Percentiles rank a stretch among this genome's conserved stretches.
These are phyloP conservation scores for Kwoniella shandongensis DNA, from an alignment of 768 basidiomycete species.

Conservation along the genomic window DNA sequence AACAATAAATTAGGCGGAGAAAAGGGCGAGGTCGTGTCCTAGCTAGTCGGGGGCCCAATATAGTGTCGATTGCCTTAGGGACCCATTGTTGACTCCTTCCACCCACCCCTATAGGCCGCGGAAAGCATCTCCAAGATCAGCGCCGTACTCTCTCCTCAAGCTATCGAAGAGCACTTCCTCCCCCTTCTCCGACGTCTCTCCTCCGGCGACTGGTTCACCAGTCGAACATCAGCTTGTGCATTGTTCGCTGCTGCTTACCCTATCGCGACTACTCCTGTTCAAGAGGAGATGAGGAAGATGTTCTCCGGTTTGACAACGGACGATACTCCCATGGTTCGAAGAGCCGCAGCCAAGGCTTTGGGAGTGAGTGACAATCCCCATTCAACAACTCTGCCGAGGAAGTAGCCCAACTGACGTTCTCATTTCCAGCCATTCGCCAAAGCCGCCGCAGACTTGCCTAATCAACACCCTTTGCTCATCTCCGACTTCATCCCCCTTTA, in stretches of 20 bases:
- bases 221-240: conserved; percentile 90
- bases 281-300: conserved; percentile 80
- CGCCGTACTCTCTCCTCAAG: conserved; percentile 68
- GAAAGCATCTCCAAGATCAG: conserved; percentile 93
- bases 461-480: conserved; percentile 67
- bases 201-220: conserved; percentile 97
- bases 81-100: conserved; percentile 1
- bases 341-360: conserved; percentile 94
- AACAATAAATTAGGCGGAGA: too few relatives aligned
- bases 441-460: conserved; percentile 61
- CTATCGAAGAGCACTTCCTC: conserved; percentile 86
- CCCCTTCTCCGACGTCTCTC: conserved; percentile 86
- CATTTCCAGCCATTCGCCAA: conserved; percentile 68
- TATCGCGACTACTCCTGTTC: conserved; percentile 50
- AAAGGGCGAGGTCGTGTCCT: too few relatives aligned
- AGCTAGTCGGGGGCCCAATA: too few relatives aligned
- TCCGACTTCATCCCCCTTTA: conserved; percentile 88
- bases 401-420: not conserved
- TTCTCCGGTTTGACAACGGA: conserved; percentile 81
- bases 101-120: conserved; percentile 66
- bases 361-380: conserved; percentile 66
- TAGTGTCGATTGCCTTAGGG: too few relatives aligned
- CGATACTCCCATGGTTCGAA: conserved; percentile 97
- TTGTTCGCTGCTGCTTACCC: conserved; percentile 87
- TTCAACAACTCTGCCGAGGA: not conserved